Base-by-base conservation (phyloP, 2,329 filamentous ascomycete species). In the Talaromyces sp. region DNA sequence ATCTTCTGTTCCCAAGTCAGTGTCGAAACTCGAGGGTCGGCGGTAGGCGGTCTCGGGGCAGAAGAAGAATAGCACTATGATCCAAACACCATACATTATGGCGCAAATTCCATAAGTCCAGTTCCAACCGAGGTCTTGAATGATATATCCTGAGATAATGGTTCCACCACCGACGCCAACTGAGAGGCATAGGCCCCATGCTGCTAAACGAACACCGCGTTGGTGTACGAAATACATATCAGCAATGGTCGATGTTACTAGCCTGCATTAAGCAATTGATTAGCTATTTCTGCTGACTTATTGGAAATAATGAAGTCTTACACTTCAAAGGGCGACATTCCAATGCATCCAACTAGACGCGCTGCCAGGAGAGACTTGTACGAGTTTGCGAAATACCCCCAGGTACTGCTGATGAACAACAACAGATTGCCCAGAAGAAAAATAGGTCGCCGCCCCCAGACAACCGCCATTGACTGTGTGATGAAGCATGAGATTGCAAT, bases 101-200 rank as follows among this genome's bases (percentile, higher is more conserved):
- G 70, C 79, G 59, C 47, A 50, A 24, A 77, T 68, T 5, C 77
- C 74, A 63, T 79, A 80, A 0, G 77, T 78, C 77, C 77, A 79
- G 59, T 76, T 70, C 68, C 75, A 78, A 16, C 77, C 77, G 7
- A 79, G 71, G 62, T 78, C 70, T 60, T 78, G 70, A 58, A 78
- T 78, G 56, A 79, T 78, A 67, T 78, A 78, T 10, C 76, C 77
- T 43, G 69, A 74, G 39, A 80, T 74, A 65, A 79, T 73, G 48
- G 72, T 73, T 3, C 74, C 78, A 11, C 77, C 76, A 14, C 72
- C 70, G 37, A 78, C 77, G 41, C 78, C 78, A 66, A 75, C 73
- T n/a, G 76, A 71, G 1, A 80, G 70, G 24, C 24, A 50, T n/a
- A 50, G 7, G 14, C 47, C 47, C 47, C 47, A 50, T 31, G 47